phyloP scores from a whole-genome alignment of 2,329 filamentous ascomycete genomes.

The Arthrinium puccinioides region DNA sequence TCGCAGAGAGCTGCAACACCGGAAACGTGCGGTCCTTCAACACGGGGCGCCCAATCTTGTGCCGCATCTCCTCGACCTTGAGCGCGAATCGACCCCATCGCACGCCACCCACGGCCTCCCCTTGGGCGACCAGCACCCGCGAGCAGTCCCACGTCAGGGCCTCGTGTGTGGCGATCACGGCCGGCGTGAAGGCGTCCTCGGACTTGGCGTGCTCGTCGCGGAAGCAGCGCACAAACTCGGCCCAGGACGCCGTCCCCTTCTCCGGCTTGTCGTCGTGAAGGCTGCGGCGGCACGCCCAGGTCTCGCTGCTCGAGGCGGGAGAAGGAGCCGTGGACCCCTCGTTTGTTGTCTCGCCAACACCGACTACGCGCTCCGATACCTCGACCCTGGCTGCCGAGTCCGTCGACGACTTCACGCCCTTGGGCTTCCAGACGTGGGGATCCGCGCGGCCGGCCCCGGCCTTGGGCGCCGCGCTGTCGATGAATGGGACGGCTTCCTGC shows the following conservation, averaged over 20 bases:
- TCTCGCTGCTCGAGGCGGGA: conserved; percentile 30
- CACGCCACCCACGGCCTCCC: conserved; percentile 19
- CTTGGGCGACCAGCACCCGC: background rate
- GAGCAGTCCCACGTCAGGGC: conserved; percentile 40
- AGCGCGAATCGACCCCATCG: conserved; percentile 42
- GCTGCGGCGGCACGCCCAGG: conserved; percentile 59
- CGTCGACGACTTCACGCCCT: conserved; percentile 39
- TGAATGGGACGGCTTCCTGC: conserved; percentile 51
- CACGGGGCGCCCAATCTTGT: conserved; percentile 50
- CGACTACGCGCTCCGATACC: conserved; percentile 43
- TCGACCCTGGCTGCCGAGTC: conserved; percentile 45
- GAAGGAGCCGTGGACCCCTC: conserved; percentile 10
- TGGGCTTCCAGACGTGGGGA: conserved; percentile 37
- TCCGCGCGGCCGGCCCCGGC: conserved; percentile 14
- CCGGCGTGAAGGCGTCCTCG: conserved; percentile 52
- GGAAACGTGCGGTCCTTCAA: conserved; percentile 60
- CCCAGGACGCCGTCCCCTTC: conserved; percentile 51
- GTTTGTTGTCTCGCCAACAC: conserved; percentile 32
- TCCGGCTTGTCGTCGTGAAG: conserved; percentile 47
- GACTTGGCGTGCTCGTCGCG: conserved; percentile 49
- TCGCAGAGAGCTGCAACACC: conserved; percentile 49
- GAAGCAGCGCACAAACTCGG: conserved; percentile 55
- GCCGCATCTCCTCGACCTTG: conserved; percentile 56
- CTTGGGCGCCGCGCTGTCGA: conserved; percentile 44
- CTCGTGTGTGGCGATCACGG: conserved; percentile 39